Conservation (phyloP, 2,329 filamentous ascomycete species). For the Ascosphaera aggregata region DNA sequence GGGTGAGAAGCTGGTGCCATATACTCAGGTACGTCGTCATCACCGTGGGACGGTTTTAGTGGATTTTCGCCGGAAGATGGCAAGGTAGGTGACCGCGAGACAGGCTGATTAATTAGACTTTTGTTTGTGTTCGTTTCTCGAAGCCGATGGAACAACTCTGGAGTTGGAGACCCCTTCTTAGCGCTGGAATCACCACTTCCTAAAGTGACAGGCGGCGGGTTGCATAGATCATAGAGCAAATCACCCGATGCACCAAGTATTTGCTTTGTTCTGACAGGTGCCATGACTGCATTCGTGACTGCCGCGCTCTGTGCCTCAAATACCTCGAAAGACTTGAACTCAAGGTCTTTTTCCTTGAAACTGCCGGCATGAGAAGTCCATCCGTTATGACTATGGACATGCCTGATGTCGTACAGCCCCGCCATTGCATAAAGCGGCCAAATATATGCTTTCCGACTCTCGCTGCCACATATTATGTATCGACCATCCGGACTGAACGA, state of each 20-base stretch:
- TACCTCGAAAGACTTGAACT: slow-evolving; percentile 64
- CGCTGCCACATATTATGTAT: slow-evolving; percentile 80
- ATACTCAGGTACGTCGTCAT: slow-evolving; percentile 54
- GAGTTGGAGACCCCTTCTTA: slow-evolving; percentile 37
- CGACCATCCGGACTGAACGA: slow-evolving; percentile 67
- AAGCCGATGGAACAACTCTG: slow-evolving; percentile 15
- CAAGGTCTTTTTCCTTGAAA: slow-evolving; percentile 39
- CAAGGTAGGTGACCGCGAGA: slow-evolving; percentile 5
- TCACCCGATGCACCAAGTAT: slow-evolving; percentile 63
- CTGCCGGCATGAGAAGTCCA: neutral
- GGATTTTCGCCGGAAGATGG: slow-evolving; percentile 8
- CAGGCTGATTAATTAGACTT: slow-evolving; percentile 3
- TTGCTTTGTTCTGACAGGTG: slow-evolving; percentile 54
- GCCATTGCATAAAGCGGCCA: slow-evolving; percentile 41
- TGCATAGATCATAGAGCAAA: slow-evolving; percentile 89
- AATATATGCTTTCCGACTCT: slow-evolving; percentile 73
- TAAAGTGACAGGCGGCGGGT: slow-evolving; percentile 71
- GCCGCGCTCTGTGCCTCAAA: slow-evolving; percentile 80
- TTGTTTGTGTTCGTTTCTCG: slow-evolving; percentile 8
- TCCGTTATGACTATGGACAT: neutral
- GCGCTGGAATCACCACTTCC: slow-evolving; percentile 26
- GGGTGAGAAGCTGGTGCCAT: slow-evolving; percentile 50
- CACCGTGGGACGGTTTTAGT: slow-evolving; percentile 17
- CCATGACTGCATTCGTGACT: slow-evolving; percentile 73
- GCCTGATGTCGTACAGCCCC: neutral